Base-by-base conservation (phyloP, 2,329 filamentous ascomycete genomes). In the Aspergillus caelatus region DNA sequence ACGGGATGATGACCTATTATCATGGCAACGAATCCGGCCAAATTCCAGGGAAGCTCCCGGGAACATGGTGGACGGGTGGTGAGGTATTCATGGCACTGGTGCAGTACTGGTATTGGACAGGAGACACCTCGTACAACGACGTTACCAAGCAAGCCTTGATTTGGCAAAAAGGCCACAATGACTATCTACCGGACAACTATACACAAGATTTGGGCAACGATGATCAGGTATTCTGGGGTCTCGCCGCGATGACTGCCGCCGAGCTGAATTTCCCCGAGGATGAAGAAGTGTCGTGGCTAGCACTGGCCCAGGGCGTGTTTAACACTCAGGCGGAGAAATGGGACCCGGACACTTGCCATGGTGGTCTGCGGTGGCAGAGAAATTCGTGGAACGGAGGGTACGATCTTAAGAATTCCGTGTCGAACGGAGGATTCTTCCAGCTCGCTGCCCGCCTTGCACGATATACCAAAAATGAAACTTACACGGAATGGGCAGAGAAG, bases 31-130 rank as follows among this genome's bases (percentile, higher is more conserved):
- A 80, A 54, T 80, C 83, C 1, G 83, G 82, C 19, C 77, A 79
- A 10, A 82, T 82, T 23, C 84, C 83, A 10, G 85, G 85, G 54
- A 77, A 84, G 61, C 79, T 93, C 36, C 86, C 88, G 3, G 90
- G 89, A 74, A 91, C 91, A 81, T 92, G 89, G 89, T 92, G 89
- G 89, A 87, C 92, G 73, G 87, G 87, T 6, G 86, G 88, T 58
- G 86, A 88, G 14, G 77, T 81, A 73, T 80, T 80, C 63, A 77
- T 75, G 48, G 58, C 75, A 7, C 65, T 81, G 28, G 74, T 81
- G 56, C 75, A 80, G 59, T 81, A 81, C 62, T 80, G 78, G 77
- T 76, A 74, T 61, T 80, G 77, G 62, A 80, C 79, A 2, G 76
- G 77, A 30, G 79, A 81, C 59, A 71, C 73, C 8, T 74, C 74